Evolutionary conservation across 352 stramenopile genomes (phyloP), one percentile per base, ranked within the genome.

Genomic region (Globisporangium uncinulatum): DNA sequence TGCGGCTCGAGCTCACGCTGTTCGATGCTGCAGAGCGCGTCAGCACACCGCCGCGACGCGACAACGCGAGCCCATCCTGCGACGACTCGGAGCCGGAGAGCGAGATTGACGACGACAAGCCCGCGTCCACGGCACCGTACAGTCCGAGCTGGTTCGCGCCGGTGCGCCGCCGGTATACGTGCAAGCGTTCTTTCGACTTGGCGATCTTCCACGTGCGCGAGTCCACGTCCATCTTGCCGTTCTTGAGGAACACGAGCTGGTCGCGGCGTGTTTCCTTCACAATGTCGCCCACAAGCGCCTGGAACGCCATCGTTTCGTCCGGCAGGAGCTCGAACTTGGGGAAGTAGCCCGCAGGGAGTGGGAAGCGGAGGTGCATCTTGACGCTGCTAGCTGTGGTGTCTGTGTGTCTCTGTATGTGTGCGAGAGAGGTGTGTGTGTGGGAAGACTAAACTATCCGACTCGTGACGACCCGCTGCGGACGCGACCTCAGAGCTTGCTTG

Each of bases 301-400:
- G 72, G 58, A 82, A 83, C 37, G 57, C 66, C 47, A 83, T 74
- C 57, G 56, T 68, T 64, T 89, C 76, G 43, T 76, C 61, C 9
- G 74, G 63, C 42, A 75, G 65, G 57, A 89, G 71, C 55, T 89
- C 76, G 57, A 89, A 86, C 64, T 76, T 78, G 66, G 76, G 74
- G 59, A 89, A 89, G 66, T 86, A 87, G n/a, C 71, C 73, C 39
- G 65, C 57, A 11, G 79, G 79, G 21, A 89, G 57, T 19, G 79
- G 79, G 69, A 89, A 89, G 42, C 77, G 78, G 57, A 87, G 79
- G 39, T 85, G 76, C 79, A 89, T 89, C 54, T 60, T 71, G 29
- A 1, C 39, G 32, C 43, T 45, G 3, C 42, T 45, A 29, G 24
- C 24, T 29, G 24, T 29, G 24, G 24, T 29, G 32, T 44, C 3